Evolutionary conservation across 108 stramenopile species (phyloP).

Genomic region (Nitzschia inconspicua): DNA sequence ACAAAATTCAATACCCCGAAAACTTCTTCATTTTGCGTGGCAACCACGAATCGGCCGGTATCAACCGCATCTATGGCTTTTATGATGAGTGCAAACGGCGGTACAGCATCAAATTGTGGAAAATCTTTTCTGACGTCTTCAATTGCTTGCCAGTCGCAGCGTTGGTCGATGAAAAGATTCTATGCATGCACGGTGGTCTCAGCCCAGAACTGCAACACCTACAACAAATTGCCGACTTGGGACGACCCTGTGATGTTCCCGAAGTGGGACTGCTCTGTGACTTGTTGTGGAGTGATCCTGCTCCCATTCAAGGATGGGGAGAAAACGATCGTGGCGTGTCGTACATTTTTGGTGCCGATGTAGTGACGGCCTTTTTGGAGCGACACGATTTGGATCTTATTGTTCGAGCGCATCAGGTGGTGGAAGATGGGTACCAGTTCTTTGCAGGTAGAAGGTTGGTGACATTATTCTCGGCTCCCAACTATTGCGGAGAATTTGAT

Average conservation of each 20-base stretch:
- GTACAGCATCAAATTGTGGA: slow-evolving; percentile 98
- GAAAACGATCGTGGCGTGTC: slow-evolving; percentile 98
- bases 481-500: slow-evolving; percentile 55
- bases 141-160: slow-evolving; percentile 95
- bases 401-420: slow-evolving; percentile 98
- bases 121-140: slow-evolving; percentile 96
- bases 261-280: slow-evolving; percentile 97
- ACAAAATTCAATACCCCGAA: slow-evolving; percentile 79
- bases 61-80: slow-evolving; percentile 94
- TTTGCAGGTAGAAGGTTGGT: slow-evolving; percentile 96
- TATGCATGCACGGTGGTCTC: slow-evolving; percentile 96
- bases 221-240: slow-evolving; percentile 91
- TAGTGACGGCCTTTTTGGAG: slow-evolving; percentile 89
- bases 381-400: slow-evolving; percentile 96
- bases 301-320: slow-evolving; percentile 96
- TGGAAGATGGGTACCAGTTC: slow-evolving; percentile 99
- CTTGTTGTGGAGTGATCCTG: slow-evolving; percentile 96
- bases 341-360: slow-evolving; percentile 98
- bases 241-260: slow-evolving; percentile 94
- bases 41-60: slow-evolving; percentile 87
- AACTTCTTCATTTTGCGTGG: slow-evolving; percentile 84
- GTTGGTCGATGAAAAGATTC: slow-evolving; percentile 84
- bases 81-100: slow-evolving; percentile 96
- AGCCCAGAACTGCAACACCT: slow-evolving; percentile 87
- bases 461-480: slow-evolving; percentile 72